A percentile compares a stretch with the other conserved stretches of the same genome.
phyloP scores from a whole-genome alignment of 495 filamentous ascomycete species.

The Immersiella caudata region DNA sequence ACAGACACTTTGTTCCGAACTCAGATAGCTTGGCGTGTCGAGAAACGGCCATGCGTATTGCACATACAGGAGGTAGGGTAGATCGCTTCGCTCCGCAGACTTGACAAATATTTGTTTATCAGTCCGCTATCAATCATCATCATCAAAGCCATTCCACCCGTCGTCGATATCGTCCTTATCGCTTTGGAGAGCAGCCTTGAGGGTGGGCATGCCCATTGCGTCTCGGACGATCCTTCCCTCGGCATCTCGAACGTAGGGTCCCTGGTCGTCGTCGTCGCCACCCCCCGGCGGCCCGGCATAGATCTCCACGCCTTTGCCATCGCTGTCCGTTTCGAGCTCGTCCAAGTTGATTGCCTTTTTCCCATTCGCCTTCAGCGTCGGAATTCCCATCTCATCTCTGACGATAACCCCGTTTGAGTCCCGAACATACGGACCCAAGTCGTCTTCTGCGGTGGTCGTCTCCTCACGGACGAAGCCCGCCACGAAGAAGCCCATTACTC shows the following conservation, averaged over 20 bases:
- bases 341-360: conserved; percentile 24
- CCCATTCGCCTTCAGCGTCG: conserved; percentile 41
- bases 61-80: no score
- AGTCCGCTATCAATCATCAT: conserved; percentile 42
- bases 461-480: conserved; percentile 50
- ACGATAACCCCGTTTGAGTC: conserved; percentile 44
- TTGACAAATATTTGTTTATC: no score
- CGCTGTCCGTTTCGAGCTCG: conserved; percentile 30
- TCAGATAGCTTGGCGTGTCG: neutral
- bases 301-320: conserved; percentile 32
- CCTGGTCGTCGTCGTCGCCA: conserved; percentile 23
- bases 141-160: conserved; percentile 55
- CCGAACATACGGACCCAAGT: conserved; percentile 41
- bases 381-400: conserved; percentile 42
- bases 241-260: conserved; percentile 36
- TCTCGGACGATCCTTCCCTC: conserved; percentile 42
- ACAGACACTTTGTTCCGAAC: neutral
- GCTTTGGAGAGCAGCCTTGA: conserved; percentile 27
- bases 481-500: conserved; percentile 57
- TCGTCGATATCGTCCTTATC: conserved; percentile 26
- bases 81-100: no score
- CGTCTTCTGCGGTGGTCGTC: conserved; percentile 21
- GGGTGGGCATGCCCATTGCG: conserved; percentile 40
- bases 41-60: neutral
- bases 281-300: conserved; percentile 17